Evolutionary conservation across 2,329 filamentous ascomycete genomes (phyloP), one percentile per base, ranked within the genome.

Genomic region (Biscogniauxia marginata): DNA sequence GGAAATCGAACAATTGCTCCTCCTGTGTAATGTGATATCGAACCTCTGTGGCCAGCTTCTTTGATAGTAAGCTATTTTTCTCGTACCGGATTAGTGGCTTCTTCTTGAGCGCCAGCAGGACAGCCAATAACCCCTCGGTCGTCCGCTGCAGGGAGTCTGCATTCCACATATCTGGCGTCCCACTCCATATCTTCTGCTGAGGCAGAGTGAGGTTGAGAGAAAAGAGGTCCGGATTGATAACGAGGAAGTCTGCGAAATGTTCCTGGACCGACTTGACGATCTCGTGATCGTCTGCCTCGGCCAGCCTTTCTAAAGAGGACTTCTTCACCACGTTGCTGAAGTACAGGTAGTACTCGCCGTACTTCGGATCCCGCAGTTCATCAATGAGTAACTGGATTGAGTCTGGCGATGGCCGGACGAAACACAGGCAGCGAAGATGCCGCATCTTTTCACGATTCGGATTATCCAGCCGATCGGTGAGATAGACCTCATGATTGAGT

Each of bases 301-400:
- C 95, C 46, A 99, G 79, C 46, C 95, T 85, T 73, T 99, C 95
- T 21, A 99, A 80, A 0, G 93, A 90, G 1, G 95, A 98, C 75
- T 99, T 99, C 74, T 96, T 96, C 69, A 95, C 88, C 57, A 99
- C 89, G 72, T 99, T 99, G 79, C 92, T 98, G 74, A 99, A 96
- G 74, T 96, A 97, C 55, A 99, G 84, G 70, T 96, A 86, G 75
- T 99, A 99, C 77, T 99, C 95, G 63, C 95, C 93, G 67, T 99
- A 99, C 71, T 93, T 97, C 4, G 95, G 96, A 50, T 98, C 93
- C 58, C 95, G 85, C 54, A 99, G 82, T 77, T 99, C 95, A 69
- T 99, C 95, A 65, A 99, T 93, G 52, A 99, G 83, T 60, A 90
- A 85, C 70, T 99, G 93, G 69, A 98, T 92, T 4, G 93, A 96